Evolutionary conservation across 1,284 basidiomycete species (phyloP).

Genomic region (Chalciporus sp.): DNA sequence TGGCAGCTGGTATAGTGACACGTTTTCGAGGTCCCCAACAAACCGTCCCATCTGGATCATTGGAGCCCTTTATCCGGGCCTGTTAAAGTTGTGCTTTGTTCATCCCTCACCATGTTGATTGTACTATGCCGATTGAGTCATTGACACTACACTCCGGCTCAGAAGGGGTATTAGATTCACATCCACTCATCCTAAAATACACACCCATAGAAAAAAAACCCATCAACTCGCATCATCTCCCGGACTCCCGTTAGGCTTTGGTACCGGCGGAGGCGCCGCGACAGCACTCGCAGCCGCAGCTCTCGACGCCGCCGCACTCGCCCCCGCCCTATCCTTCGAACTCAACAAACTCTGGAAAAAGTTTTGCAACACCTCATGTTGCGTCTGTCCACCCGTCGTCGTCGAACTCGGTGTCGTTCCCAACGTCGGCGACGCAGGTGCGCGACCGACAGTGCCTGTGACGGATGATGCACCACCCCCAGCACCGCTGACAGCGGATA

Average conservation of each 20-base stretch:
- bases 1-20: too few species aligned
- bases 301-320: constrained; percentile 27
- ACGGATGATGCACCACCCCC: constrained; percentile 15
- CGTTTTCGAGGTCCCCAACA: too few species aligned
- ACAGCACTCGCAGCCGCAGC: constrained; percentile 18
- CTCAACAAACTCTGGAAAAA: constrained; percentile 84
- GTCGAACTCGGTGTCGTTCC: constrained; percentile 49
- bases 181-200: constrained; percentile 1
- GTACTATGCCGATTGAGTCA: too few species aligned
- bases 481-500: constrained; percentile 13
- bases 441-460: constrained; percentile 13
- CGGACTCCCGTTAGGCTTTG: constrained; percentile 32
- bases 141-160: too few species aligned
- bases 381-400: constrained; percentile 57
- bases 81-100: too few species aligned
- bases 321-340: constrained; percentile 56
- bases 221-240: constrained; percentile 40
- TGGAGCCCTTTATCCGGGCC: too few species aligned
- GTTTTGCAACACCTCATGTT: constrained; percentile 82
- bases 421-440: constrained; percentile 43
- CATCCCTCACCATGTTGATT: too few species aligned
- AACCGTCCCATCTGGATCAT: too few species aligned
- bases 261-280: background rate
- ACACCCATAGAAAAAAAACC: background rate
- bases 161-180: background rate